Evolutionary conservation across 768 basidiomycete species (phyloP).

Genomic region (Mrakia blollopis): DNA sequence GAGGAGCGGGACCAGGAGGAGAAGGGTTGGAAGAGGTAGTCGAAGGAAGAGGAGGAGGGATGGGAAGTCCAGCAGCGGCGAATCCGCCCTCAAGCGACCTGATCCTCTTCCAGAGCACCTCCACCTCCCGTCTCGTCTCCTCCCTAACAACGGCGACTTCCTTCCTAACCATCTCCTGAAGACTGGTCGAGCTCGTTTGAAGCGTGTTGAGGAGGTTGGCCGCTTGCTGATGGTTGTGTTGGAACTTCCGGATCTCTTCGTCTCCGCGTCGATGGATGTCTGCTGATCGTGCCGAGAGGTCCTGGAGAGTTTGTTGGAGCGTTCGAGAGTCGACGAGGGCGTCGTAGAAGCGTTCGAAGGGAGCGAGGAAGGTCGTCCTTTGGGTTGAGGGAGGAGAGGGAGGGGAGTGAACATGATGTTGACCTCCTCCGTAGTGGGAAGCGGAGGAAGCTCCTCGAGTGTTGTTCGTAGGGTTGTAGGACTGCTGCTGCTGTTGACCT

Average conservation of each 20-base stretch:
- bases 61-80: background rate
- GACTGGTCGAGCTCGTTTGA: conserved; percentile 23
- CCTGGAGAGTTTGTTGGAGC: conserved; percentile 68
- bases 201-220: conserved; percentile 27
- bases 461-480: background rate
- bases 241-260: conserved; percentile 6
- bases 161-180: conserved; percentile 31
- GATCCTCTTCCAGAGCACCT: conserved; percentile 2
- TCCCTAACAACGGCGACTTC: conserved; percentile 28
- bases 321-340: conserved; percentile 73
- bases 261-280: conserved; percentile 18
- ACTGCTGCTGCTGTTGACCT: background rate
- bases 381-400: background rate
- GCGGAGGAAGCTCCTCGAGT: background rate
- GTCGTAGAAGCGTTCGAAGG: conserved; percentile 79
- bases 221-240: conserved; percentile 14
- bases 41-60: conserved; percentile 7
- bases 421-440: background rate
- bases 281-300: conserved; percentile 43
- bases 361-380: conserved; percentile 66
- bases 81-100: conserved; percentile 13
- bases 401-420: background rate
- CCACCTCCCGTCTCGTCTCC: conserved; percentile 24
- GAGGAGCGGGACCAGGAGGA: too few species aligned
- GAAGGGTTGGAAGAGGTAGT: too few species aligned